These are phyloP conservation scores for Pholiota microspora DNA, from an alignment of 768 basidiomycete genomes.

Conservation along the genomic window DNA sequence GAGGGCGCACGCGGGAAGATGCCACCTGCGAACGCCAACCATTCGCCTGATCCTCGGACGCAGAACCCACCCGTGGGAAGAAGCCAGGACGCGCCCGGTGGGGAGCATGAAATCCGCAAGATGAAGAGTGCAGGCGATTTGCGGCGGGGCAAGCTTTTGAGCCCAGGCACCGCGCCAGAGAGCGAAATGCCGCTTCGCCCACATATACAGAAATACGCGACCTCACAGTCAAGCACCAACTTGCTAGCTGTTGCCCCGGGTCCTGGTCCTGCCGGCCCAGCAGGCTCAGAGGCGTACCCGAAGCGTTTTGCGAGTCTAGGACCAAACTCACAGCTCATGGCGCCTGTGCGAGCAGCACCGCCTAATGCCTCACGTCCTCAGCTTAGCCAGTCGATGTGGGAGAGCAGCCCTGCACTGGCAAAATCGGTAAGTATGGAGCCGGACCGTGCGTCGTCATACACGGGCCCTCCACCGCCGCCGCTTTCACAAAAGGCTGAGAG, in stretches of 20 bases:
- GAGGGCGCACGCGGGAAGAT: slow-evolving; percentile 39
- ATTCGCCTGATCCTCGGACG: slow-evolving; percentile 18
- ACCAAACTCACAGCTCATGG: slow-evolving; percentile 40
- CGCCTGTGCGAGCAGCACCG: slow-evolving; percentile 34
- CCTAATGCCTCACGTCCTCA: slow-evolving; percentile 35
- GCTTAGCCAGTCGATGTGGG: slow-evolving; percentile 45
- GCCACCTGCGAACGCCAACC: slow-evolving; percentile 13
- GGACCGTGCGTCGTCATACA: slow-evolving; percentile 20
- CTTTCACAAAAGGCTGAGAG: slow-evolving; percentile 10
- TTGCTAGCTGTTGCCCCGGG: slow-evolving; percentile 37
- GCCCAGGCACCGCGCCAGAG: slow-evolving; percentile 27
- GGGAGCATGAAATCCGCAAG: slow-evolving; percentile 68
- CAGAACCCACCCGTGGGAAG: slow-evolving; percentile 18
- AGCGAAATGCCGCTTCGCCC: slow-evolving; percentile 29
- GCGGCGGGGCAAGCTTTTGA: slow-evolving; percentile 41
- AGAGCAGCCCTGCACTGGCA: neutral
- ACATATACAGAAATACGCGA: slow-evolving; percentile 47
- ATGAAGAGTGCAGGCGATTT: slow-evolving; percentile 90
- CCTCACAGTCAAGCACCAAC: slow-evolving; percentile 72
- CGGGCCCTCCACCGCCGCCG: slow-evolving; percentile 1
- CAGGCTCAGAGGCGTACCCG: slow-evolving; percentile 32
- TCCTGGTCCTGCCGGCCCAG: slow-evolving; percentile 21
- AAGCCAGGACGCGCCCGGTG: slow-evolving; percentile 38
- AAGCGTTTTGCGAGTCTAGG: slow-evolving; percentile 74
- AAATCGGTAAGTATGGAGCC: slow-evolving; percentile 1